These are phyloP conservation scores for Candida peoriensis DNA, from an alignment of 805 yeast genomes.

Conservation along the genomic window DNA sequence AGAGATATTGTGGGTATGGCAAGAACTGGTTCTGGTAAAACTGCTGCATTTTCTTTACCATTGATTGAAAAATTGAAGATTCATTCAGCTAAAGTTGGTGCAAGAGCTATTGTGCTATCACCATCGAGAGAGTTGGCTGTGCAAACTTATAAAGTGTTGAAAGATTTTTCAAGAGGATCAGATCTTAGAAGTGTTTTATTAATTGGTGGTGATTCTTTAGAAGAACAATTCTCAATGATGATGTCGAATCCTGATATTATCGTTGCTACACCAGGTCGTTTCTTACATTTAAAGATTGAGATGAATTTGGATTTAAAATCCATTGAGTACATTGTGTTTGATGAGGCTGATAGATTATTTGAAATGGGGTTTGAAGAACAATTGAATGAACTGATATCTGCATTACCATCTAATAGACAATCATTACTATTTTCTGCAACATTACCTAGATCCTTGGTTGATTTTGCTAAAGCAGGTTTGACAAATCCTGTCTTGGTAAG, in stretches of 20 bases:
- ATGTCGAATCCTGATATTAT: constrained; percentile 91
- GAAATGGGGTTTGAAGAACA: constrained; percentile 97
- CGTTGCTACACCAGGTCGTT: constrained; percentile 97
- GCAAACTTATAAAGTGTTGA: constrained; percentile 85
- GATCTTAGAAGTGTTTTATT: constrained; percentile 75
- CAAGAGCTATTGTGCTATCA: constrained; percentile 81
- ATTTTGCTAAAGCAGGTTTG: constrained; percentile 96
- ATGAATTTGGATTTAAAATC: constrained; percentile 82
- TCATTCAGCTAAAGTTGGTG: constrained; percentile 85
- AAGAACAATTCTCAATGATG: constrained; percentile 91
- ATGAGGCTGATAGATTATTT: constrained; percentile 94
- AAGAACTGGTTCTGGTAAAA: constrained; percentile 97
- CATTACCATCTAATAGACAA: constrained; percentile 80
- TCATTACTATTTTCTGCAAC: constrained; percentile 93
- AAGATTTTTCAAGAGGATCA: constrained; percentile 81
- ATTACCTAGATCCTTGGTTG: constrained; percentile 84
- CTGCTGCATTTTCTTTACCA: constrained; percentile 94
- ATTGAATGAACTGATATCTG: constrained; percentile 78
- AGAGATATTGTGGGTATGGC: constrained; percentile 99
- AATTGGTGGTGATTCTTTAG: constrained; percentile 98
- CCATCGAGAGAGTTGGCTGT: constrained; percentile 96
- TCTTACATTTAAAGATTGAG: constrained; percentile 90
- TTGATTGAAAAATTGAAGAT: constrained; percentile 77
- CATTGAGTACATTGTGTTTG: constrained; percentile 88
- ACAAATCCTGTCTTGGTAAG: constrained; percentile 89